Base-by-base conservation (phyloP, 768 basidiomycete species). In the Pleurotus ostreatus region DNA sequence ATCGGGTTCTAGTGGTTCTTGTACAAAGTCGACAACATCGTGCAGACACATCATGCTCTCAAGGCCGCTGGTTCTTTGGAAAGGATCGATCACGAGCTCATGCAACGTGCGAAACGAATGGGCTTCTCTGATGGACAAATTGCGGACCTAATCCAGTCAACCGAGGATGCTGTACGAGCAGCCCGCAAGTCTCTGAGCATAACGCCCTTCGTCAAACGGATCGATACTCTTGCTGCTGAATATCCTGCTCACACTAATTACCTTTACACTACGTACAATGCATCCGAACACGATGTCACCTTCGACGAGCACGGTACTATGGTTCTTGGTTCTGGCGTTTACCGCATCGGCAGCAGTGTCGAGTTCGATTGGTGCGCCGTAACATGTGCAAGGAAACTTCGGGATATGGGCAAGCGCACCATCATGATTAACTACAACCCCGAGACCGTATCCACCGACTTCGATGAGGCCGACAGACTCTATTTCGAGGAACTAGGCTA, bases 321-420 rank as follows among this genome's bases (percentile, higher is more conserved):
- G 92, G 96, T 99, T 20, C 86, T 98, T 20, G 97, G 97, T 22
- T 92, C 89, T 58, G 97, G 97, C 63, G 97, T 99, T 18, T 98
- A 99, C 74, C 88, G 97, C 58, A 98, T 99, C 63, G 97, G 97
- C 46, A 93, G 90, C 71, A 94, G 92, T 61, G 97, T 99, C 67
- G 97, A 99, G 77, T 99, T 99, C 69, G 97, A 99, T 70, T 99
- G 97, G 97, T 99, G 97, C 70, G 96, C 97, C n/a, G 97, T 99
- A 40, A 98, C 96, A 1, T 98, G 95, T 69, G 94, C 94, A 12
- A 81, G 97, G 58, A 89, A 89, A 68, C 83, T 99, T 55, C 82
- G 94, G 65, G 84, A 89, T 61, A 91, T 94, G 83, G 94, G 95
- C 69, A 88, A 90, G 68, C 86, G 86, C 73, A 98, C 97, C 44